Conservation (phyloP, 164 flowering plant species). For the Magnolia sinica region DNA sequence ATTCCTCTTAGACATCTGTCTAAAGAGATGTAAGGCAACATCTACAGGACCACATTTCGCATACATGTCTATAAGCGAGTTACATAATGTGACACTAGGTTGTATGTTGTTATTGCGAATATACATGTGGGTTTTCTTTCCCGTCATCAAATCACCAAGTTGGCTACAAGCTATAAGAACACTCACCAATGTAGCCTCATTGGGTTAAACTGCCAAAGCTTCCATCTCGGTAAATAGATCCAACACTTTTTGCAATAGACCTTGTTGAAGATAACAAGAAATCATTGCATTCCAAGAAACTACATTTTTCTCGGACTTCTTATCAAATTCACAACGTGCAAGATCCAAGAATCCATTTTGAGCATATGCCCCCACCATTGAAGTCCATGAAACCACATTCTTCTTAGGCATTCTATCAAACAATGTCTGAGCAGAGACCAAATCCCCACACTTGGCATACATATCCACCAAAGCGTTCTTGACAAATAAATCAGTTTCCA, state of each 20-base stretch:
- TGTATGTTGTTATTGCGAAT: slow-evolving; percentile 6
- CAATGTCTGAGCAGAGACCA: slow-evolving; percentile 25
- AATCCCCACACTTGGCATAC: slow-evolving; percentile 47
- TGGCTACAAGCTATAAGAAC: slow-evolving; percentile 47
- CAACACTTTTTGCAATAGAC: slow-evolving; percentile 28
- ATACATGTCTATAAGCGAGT: slow-evolving; percentile 55
- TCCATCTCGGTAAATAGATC: slow-evolving; percentile 36
- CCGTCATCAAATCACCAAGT: slow-evolving; percentile 41
- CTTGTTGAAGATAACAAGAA: slow-evolving; percentile 33
- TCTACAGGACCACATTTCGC: slow-evolving; percentile 47
- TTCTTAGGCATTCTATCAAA: slow-evolving; percentile 35
- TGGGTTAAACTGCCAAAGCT: slow-evolving; percentile 26
- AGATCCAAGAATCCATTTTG: slow-evolving; percentile 31
- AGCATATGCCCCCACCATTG: slow-evolving; percentile 46
- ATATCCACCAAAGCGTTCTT: slow-evolving; percentile 48
- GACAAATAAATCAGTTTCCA: slow-evolving; percentile 29
- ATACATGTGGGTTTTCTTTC: slow-evolving; percentile 32
- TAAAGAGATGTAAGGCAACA: slow-evolving; percentile 32
- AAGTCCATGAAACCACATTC: slow-evolving; percentile 57
- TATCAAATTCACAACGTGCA: slow-evolving; percentile 35
- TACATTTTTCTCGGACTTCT: slow-evolving; percentile 43
- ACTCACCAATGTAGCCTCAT: slow-evolving; percentile 38
- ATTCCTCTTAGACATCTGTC: slow-evolving; percentile 31
- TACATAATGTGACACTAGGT: slow-evolving; percentile 29
- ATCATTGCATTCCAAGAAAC: slow-evolving; percentile 56